Conservation (phyloP, 257 asterid genomes). For the Cynanchum wilfordii region DNA sequence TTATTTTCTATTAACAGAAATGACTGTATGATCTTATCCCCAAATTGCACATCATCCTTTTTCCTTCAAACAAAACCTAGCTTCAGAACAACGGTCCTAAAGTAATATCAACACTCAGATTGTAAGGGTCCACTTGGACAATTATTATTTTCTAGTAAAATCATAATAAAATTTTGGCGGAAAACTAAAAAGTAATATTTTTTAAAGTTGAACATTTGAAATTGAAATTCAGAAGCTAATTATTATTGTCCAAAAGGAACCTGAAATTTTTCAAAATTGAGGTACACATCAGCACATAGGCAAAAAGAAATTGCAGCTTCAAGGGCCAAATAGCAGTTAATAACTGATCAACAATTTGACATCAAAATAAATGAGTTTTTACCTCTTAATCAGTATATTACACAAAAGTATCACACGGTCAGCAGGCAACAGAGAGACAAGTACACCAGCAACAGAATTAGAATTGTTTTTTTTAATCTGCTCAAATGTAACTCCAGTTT, state of each 20-base stretch:
- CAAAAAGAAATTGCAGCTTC: background rate
- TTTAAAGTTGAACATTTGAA: too few species aligned
- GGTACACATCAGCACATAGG: background rate
- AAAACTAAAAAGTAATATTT: too few species aligned
- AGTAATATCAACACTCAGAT: background rate
- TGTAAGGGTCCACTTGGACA: background rate
- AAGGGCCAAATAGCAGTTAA: background rate
- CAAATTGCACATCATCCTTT: background rate
- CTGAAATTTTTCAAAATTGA: background rate
- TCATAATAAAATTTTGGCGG: too few species aligned
- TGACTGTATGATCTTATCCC: background rate
- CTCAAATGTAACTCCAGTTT: conserved; percentile 64
- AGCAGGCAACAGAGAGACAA: conserved; percentile 68
- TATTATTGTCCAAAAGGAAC: too few species aligned
- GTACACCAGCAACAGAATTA: conserved; percentile 61
- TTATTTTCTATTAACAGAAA: background rate
- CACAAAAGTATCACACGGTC: conserved; percentile 85
- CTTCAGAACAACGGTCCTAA: background rate
- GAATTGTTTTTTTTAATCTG: conserved; percentile 80
- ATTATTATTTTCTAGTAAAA: too few species aligned
- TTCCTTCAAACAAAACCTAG: background rate
- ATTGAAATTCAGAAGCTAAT: too few species aligned
- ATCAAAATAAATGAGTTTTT: background rate
- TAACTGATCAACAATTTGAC: background rate
- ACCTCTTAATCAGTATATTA: conserved; percentile 86